Evolutionary conservation across 192 early-diverging fungal species (phyloP).

Genomic region (Umbelopsis ramanniana): DNA sequence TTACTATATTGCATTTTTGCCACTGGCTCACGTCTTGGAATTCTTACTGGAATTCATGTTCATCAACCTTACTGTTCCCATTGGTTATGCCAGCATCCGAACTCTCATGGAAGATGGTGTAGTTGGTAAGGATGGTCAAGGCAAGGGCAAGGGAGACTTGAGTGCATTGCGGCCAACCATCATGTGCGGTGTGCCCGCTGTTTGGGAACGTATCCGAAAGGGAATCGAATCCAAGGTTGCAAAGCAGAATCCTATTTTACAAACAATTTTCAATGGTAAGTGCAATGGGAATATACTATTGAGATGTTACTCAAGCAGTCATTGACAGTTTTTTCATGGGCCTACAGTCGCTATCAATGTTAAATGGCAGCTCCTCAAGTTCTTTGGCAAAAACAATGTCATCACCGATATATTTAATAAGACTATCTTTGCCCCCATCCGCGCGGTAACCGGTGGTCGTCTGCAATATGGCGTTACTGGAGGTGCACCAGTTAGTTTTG

Average conservation of each 20-base stretch:
- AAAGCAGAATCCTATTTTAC: slow-evolving; percentile 36
- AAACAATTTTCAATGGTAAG: slow-evolving; percentile 55
- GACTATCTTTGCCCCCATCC: slow-evolving; percentile 63
- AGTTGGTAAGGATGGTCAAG: slow-evolving; percentile 41
- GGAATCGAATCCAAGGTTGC: slow-evolving; percentile 70
- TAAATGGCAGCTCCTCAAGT: slow-evolving; percentile 52
- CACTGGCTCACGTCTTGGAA: slow-evolving; percentile 82
- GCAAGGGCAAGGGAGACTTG: slow-evolving; percentile 73
- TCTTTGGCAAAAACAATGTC: slow-evolving; percentile 49
- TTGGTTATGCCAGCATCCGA: slow-evolving; percentile 64
- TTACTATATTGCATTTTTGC: slow-evolving; percentile 58
- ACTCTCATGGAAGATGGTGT: slow-evolving; percentile 73
- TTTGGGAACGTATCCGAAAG: slow-evolving; percentile 90
- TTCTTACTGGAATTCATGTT: slow-evolving; percentile 79
- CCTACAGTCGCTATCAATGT: slow-evolving; percentile 52
- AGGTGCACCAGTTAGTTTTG: slow-evolving; percentile 77
- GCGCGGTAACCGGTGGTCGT: slow-evolving; percentile 67
- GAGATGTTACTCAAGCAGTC: background rate
- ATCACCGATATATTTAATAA: slow-evolving; percentile 61
- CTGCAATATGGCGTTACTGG: slow-evolving; percentile 65
- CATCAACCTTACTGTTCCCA: slow-evolving; percentile 67
- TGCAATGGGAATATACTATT: background rate
- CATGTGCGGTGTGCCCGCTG: slow-evolving; percentile 84
- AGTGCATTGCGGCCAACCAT: slow-evolving; percentile 73
- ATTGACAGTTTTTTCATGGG: slow-evolving; percentile 35